Conservation (phyloP, 257 asterid species). For the Thymus mandschuricus region DNA sequence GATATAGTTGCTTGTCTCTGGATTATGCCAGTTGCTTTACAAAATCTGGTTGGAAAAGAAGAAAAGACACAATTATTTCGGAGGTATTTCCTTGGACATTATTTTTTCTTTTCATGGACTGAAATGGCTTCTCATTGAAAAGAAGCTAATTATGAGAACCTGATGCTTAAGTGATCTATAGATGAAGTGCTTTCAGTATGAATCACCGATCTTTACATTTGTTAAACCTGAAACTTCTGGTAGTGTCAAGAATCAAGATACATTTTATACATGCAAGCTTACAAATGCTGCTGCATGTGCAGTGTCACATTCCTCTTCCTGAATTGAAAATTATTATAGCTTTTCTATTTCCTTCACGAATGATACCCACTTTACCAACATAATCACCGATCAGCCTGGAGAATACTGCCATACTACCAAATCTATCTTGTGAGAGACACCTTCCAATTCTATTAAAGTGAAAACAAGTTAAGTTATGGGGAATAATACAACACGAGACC, state of each 20-base stretch:
- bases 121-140: not conserved
- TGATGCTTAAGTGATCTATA: conserved; percentile 10
- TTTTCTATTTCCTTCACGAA: not conserved
- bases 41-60: conserved; percentile 84
- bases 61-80: conserved; percentile 66
- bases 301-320: not conserved
- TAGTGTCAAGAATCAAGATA: not conserved
- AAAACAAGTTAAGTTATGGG: not conserved
- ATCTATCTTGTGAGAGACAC: not conserved
- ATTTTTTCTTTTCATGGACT: too few relatives aligned
- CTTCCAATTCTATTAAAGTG: not conserved
- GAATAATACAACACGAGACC: conserved; percentile 3
- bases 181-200: conserved; percentile 9
- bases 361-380: conserved; percentile 1
- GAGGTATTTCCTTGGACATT: conserved; percentile 56
- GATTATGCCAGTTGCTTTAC: conserved; percentile 73
- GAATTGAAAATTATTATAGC: not conserved
- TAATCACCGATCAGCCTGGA: not conserved
- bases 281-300: not conserved
- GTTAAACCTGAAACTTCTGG: conserved; percentile 22
- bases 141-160: conserved; percentile 14
- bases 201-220: conserved; percentile 21
- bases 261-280: conserved; percentile 6
- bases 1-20: conserved; percentile 20
- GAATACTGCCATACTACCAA: conserved; percentile 1